phyloP scores from a whole-genome alignment of 2,329 filamentous ascomycete genomes.

The Fusarium sp. region DNA sequence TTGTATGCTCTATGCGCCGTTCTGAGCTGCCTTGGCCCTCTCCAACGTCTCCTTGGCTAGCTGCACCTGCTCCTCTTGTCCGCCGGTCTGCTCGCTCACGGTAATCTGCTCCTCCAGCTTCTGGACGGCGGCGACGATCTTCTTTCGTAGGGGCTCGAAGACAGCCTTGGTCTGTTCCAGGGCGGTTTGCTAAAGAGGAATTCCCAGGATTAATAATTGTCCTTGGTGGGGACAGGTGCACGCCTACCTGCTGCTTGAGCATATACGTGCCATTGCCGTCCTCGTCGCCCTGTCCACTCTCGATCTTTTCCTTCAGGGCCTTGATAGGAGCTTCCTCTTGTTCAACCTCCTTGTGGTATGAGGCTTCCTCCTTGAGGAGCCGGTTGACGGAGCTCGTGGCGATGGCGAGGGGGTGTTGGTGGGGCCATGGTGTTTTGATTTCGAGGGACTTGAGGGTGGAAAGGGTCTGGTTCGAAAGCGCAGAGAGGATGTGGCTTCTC shows the following conservation, averaged over 20 bases:
- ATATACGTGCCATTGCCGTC: constrained; percentile 83
- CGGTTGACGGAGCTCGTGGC: constrained; percentile 83
- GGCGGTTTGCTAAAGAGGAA: constrained; percentile 72
- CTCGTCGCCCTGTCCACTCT: constrained; percentile 61
- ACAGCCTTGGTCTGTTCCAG: constrained; percentile 90
- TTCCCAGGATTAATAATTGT: constrained; percentile 9
- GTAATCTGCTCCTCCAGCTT: constrained; percentile 84
- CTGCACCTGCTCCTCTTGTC: constrained; percentile 61
- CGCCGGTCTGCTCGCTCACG: constrained; percentile 62
- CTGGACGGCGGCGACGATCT: constrained; percentile 77
- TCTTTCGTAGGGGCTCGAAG: constrained; percentile 76
- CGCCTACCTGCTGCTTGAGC: constrained; percentile 85
- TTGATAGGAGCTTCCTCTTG: constrained; percentile 79
- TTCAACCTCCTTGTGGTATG: constrained; percentile 87
- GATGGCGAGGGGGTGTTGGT: constrained; percentile 80
- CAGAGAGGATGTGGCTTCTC: background rate
- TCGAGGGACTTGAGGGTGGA: background rate
- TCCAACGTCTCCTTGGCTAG: constrained; percentile 67
- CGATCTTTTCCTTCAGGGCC: constrained; percentile 73
- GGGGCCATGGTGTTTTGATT: constrained; percentile 72
- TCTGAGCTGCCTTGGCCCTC: constrained; percentile 57
- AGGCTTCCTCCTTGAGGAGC: constrained; percentile 90
- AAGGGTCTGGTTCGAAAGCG: background rate
- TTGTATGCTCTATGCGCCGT: constrained; percentile 11
- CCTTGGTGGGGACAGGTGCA: background rate